Percentiles rank a stretch among this genome's conserved stretches.
phyloP scores from a whole-genome alignment of 2,329 filamentous ascomycete species.

The Alternaria atra region DNA sequence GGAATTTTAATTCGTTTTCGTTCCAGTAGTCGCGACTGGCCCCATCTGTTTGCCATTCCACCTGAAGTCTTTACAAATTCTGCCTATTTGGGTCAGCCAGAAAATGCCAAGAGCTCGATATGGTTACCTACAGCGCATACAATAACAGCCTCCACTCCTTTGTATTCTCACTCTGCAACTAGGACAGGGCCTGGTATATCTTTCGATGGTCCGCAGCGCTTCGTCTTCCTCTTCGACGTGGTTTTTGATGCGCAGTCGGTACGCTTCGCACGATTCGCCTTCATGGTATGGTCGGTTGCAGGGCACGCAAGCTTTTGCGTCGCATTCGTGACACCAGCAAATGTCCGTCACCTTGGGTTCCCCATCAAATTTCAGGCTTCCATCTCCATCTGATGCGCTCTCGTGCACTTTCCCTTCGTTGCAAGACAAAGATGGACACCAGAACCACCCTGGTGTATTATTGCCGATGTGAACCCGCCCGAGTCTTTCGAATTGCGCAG shows the following conservation, averaged over 20 bases:
- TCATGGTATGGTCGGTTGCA: neutral
- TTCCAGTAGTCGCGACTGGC: too few relatives aligned
- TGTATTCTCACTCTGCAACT: neutral
- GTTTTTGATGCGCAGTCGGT: neutral
- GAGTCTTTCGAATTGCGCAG: neutral
- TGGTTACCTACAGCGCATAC: neutral
- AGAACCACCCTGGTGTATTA: neutral
- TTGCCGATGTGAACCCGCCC: neutral
- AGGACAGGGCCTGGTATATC: neutral
- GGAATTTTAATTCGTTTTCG: too few relatives aligned
- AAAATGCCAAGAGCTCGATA: neutral
- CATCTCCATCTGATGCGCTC: neutral
- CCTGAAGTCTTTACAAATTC: neutral
- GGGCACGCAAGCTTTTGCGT: neutral
- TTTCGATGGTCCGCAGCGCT: accelerated
- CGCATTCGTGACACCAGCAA: neutral
- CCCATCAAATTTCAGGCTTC: neutral
- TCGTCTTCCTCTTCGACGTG: neutral
- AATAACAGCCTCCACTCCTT: accelerated
- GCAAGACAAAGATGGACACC: neutral
- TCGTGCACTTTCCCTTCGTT: neutral
- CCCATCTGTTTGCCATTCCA: too few relatives aligned
- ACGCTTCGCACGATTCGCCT: neutral
- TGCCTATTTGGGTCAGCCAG: neutral
- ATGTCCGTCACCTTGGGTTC: neutral